These are phyloP conservation scores for Ustilago bromivora DNA, from an alignment of 1,284 basidiomycete species.

Conservation along the genomic window DNA sequence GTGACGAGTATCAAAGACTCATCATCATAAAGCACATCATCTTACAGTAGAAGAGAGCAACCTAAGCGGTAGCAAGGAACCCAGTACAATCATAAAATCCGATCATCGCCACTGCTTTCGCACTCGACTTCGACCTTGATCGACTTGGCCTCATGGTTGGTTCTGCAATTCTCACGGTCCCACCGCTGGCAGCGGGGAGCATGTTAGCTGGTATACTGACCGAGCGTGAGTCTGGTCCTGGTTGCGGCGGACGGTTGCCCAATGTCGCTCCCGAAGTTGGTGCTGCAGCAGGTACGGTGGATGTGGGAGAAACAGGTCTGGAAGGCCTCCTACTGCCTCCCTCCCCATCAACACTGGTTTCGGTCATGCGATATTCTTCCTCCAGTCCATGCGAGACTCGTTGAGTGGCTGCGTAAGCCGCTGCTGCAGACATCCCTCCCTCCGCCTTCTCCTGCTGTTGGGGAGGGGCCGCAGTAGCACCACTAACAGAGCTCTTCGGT, in stretches of 20 bases:
- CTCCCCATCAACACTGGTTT: background rate
- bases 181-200: background rate
- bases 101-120: slow-evolving; percentile 30
- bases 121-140: slow-evolving; percentile 17
- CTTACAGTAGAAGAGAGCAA: background rate
- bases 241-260: slow-evolving; percentile 3
- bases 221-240: slow-evolving; percentile 15
- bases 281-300: background rate
- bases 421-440: slow-evolving; percentile 20
- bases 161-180: slow-evolving; percentile 35
- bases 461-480: background rate
- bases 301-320: slow-evolving; percentile 31
- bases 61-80: slow-evolving; percentile 39
- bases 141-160: slow-evolving; percentile 13
- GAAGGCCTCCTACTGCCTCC: slow-evolving; percentile 4
- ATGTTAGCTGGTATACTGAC: slow-evolving; percentile 34
- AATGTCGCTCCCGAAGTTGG: background rate
- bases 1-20: background rate
- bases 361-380: slow-evolving; percentile 13
- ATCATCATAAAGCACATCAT: background rate
- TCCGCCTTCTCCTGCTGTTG: background rate
- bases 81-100: slow-evolving; percentile 47
- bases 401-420: slow-evolving; percentile 30
- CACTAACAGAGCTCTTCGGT: background rate
- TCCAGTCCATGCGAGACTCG: slow-evolving; percentile 31